These are phyloP conservation scores for Phytophthora fragariae DNA, from an alignment of 352 stramenopile species.

Conservation along the genomic window DNA sequence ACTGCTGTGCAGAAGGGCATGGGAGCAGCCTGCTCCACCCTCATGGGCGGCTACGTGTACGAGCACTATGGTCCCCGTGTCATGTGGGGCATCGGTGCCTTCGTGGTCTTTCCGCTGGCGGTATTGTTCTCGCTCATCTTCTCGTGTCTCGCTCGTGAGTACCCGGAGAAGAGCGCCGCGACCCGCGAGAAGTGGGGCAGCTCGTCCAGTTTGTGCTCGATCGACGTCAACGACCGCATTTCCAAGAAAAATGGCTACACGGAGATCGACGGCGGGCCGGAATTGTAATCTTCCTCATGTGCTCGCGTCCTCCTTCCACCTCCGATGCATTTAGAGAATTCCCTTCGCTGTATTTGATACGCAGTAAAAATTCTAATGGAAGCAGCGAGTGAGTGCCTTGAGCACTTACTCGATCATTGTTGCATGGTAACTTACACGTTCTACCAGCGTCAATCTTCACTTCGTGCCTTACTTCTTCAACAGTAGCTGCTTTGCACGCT, in stretches of 20 bases:
- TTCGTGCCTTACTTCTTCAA: background rate
- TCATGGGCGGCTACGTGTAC: constrained; percentile 80
- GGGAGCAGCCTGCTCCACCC: constrained; percentile 62
- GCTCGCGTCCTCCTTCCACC: constrained; percentile 13
- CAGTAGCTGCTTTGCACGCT: background rate
- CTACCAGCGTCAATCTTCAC: background rate
- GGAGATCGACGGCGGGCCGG: constrained; percentile 32
- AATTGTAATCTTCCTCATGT: constrained; percentile 21
- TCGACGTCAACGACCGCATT: constrained; percentile 43
- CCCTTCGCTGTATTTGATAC: constrained; percentile 13
- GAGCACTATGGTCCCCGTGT: constrained; percentile 56
- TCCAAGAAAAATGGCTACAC: constrained; percentile 33
- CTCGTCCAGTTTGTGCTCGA: constrained; percentile 41
- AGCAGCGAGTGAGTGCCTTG: constrained; percentile 10
- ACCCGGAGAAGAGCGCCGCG: constrained; percentile 41
- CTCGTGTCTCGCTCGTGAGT: constrained; percentile 48
- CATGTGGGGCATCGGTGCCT: constrained; percentile 72
- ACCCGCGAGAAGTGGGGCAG: constrained; percentile 39
- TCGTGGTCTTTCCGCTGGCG: constrained; percentile 56
- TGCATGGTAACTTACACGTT: constrained; percentile 20
- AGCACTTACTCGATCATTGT: constrained; percentile 48
- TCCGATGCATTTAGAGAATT: constrained; percentile 21
- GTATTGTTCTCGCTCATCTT: constrained; percentile 57
- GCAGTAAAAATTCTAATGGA: constrained; percentile 16
- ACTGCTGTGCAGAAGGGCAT: constrained; percentile 74